Conservation (phyloP, 306 rosid genomes). For the Cucurbita moschata region DNA sequence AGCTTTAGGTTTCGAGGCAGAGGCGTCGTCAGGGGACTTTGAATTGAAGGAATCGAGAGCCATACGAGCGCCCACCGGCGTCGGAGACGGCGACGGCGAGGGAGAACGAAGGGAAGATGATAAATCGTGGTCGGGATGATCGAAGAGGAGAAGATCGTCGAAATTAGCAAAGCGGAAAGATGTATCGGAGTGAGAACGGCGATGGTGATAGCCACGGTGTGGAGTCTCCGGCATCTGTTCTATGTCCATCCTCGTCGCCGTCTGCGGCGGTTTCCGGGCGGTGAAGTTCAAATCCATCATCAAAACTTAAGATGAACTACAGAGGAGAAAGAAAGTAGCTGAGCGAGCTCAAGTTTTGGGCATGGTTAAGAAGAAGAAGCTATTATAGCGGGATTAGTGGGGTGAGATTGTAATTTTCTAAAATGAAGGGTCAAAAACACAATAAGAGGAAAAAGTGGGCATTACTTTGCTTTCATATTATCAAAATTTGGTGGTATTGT, state of each 20-base stretch:
- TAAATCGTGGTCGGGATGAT: constrained; percentile 81
- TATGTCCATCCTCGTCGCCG: constrained; percentile 30
- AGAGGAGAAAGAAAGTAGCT: neutral
- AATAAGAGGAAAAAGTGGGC: neutral
- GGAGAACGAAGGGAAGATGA: constrained; percentile 56
- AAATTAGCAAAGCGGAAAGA: constrained; percentile 63
- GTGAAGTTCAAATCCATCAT: constrained; percentile 34
- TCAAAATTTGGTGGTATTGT: neutral
- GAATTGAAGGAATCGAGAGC: constrained; percentile 22
- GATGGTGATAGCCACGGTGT: constrained; percentile 67
- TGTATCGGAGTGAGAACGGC: constrained; percentile 83
- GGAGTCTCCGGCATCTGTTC: constrained; percentile 71
- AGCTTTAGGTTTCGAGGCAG: constrained; percentile 19
- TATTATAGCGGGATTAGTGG: neutral
- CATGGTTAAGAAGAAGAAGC: neutral
- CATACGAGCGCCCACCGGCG: constrained; percentile 15
- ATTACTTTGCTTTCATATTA: neutral
- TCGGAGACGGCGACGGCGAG: constrained; percentile 9
- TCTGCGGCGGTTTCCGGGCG: constrained; percentile 19
- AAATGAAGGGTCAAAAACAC: neutral
- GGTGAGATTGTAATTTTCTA: neutral
- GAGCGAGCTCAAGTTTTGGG: neutral
- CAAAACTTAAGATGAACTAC: neutral
- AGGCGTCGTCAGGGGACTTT: constrained; percentile 40
- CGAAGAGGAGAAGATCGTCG: constrained; percentile 84